A percentile compares a stretch with the other conserved stretches of the same genome.
Evolutionary conservation across 2,329 filamentous ascomycete species (phyloP).

Genomic region (Tolypocladium endophyticum): DNA sequence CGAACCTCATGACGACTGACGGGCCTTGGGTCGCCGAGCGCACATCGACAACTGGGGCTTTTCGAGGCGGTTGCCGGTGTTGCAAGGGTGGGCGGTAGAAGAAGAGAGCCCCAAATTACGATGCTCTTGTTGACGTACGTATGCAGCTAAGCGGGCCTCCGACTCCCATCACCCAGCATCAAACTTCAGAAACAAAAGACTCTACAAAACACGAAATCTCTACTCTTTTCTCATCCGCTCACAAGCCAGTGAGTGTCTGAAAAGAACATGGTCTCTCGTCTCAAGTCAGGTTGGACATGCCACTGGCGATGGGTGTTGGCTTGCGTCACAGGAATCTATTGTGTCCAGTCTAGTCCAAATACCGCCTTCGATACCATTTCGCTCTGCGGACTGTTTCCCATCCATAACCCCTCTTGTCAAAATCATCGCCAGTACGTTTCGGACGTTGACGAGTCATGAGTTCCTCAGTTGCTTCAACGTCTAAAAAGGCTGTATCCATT

Average conservation of each 20-base stretch:
- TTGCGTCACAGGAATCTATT: not conserved
- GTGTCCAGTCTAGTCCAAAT: not conserved
- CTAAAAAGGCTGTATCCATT: not conserved
- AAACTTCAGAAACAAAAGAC: not conserved
- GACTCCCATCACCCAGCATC: not conserved
- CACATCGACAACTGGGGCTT: slow-evolving; percentile 11
- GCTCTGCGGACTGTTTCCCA: not conserved
- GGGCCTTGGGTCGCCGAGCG: slow-evolving; percentile 11
- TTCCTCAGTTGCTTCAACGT: not conserved
- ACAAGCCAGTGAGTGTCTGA: too few relatives aligned
- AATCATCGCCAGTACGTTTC: not conserved
- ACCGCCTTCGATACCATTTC: not conserved
- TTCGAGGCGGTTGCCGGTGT: not conserved
- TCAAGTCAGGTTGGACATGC: not conserved
- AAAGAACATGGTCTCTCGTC: not conserved
- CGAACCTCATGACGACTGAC: slow-evolving; percentile 42
- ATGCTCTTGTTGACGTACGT: not conserved
- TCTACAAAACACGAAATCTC: not conserved
- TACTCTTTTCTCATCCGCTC: not conserved
- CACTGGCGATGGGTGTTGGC: not conserved
- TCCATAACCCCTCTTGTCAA: not conserved
- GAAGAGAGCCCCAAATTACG: not conserved
- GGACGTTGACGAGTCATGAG: not conserved
- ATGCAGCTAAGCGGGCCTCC: slow-evolving; percentile 20
- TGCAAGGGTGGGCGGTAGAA: not conserved